Evolutionary conservation across 2,329 filamentous ascomycete species (phyloP).

Genomic region (Aspergillus pseudonomiae): DNA sequence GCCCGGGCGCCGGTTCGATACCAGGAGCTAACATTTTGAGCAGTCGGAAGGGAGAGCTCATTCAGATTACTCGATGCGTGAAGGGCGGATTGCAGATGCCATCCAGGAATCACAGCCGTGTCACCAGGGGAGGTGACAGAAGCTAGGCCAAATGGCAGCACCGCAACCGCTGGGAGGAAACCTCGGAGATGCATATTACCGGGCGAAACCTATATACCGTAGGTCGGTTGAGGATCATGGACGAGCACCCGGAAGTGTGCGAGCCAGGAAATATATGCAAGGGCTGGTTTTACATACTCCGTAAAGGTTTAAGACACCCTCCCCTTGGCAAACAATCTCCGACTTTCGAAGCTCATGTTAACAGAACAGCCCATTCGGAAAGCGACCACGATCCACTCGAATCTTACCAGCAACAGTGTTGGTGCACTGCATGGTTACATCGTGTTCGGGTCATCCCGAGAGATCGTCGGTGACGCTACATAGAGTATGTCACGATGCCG

Average conservation of each 20-base stretch:
- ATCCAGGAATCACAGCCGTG: constrained; percentile 38
- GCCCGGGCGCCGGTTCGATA: constrained; percentile 53
- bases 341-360: background rate
- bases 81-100: constrained; percentile 55
- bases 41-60: constrained; percentile 45
- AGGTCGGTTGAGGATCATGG: background rate
- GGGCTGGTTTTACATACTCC: background rate
- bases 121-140: constrained; percentile 31
- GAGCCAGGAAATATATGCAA: background rate
- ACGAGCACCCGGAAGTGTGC: background rate
- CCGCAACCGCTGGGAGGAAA: background rate
- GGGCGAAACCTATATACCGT: background rate
- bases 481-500: constrained; percentile 4
- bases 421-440: constrained; percentile 10
- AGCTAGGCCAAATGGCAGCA: background rate
- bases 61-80: constrained; percentile 39
- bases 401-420: background rate
- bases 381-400: too few relatives aligned
- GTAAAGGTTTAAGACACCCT: background rate
- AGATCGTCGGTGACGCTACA: background rate
- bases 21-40: constrained; percentile 56
- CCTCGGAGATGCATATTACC: background rate
- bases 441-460: constrained; percentile 1
- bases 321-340: background rate
- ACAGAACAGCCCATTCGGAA: background rate